Evolutionary conservation across 1,284 basidiomycete genomes (phyloP), one percentile per base, ranked within the genome.

Genomic region (Calocybe gambosa): DNA sequence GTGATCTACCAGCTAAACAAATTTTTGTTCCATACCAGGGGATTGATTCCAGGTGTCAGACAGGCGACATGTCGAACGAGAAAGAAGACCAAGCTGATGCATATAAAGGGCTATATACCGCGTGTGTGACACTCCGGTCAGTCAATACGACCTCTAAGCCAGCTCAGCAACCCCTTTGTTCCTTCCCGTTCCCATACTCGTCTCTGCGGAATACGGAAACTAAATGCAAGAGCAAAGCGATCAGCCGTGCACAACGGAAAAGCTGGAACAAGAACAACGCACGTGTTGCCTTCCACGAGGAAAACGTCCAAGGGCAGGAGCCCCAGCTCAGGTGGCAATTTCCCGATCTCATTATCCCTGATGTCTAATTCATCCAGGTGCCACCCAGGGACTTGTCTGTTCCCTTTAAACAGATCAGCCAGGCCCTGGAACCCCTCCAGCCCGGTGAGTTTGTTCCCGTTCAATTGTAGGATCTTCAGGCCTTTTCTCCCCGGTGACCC

Each of bases 151-250:
- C 81, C 82, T 44, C 82, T 72, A 54, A 89, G 60, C 85, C 85
- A 89, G 47, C 74, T 79, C 65, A 89, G 57, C 46, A 89, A 55
- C 2, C 85, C 85, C 55, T 85, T 87, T n/a, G 85, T 89, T 1
- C 86, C 87, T 59, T 89, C 86, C 40, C 85, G 70, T 60, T 89
- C 87, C 87, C 87, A 90, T 9, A 90, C 78, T 23, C 81, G 72
- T 52, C 85, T 70, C 44, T 80, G 77, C 2, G 87, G 87, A n/a
- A 87, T 77, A 23, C 88, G 81, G 70, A 90, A 90, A 12, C 85
- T 89, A 49, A 34, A n/a, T n/a, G 29, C 31, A 20, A 25, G 26
- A 46, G n/a, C 46, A 31, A n/a, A 16, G 4, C 2, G 4, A 38
- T 38, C 36, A 38, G 36, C 36, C 21, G 34, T 46, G 15, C 54